Conservation (phyloP, 2,329 filamentous ascomycete species). For the Colletotrichum brevisporum region DNA sequence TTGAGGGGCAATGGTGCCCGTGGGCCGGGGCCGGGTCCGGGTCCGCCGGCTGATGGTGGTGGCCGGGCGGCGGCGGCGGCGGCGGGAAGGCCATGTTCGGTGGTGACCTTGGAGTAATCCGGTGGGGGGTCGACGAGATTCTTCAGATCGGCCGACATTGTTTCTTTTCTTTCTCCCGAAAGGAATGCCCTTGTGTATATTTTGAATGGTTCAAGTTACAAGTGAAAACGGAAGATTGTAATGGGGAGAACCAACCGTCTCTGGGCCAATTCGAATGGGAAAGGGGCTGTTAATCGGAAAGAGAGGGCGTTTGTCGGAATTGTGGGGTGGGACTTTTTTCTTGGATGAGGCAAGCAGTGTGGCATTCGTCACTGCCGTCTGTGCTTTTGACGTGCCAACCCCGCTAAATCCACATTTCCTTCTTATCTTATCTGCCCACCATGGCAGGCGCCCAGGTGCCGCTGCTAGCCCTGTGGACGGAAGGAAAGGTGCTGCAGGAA, state of each 20-base stretch:
- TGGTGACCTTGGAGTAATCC: slow-evolving; percentile 59
- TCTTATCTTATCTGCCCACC: slow-evolving; percentile 32
- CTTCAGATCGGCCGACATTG: slow-evolving; percentile 29
- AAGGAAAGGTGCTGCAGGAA: slow-evolving; percentile 40
- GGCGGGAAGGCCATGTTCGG: slow-evolving; percentile 50
- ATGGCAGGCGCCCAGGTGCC: slow-evolving; percentile 14
- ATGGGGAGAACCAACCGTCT: slow-evolving; percentile 8
- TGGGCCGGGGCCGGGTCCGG: slow-evolving; percentile 51
- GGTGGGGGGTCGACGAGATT: slow-evolving; percentile 57
- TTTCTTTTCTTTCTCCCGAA: background rate
- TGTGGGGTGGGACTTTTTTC: slow-evolving; percentile 33
- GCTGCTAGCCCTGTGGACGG: slow-evolving; percentile 33
- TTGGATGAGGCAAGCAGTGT: slow-evolving; percentile 10
- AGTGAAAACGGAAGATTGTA: background rate
- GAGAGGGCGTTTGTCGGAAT: slow-evolving; percentile 27
- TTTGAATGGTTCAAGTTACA: background rate
- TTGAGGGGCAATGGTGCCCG: slow-evolving; percentile 77
- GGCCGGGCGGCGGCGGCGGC: slow-evolving; percentile 41
- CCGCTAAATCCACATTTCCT: slow-evolving; percentile 36
- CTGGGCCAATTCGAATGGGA: slow-evolving; percentile 2
- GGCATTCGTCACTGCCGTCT: slow-evolving; percentile 11
- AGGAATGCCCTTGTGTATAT: background rate
- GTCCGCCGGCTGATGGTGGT: slow-evolving; percentile 39
- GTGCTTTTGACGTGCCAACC: slow-evolving; percentile 28
- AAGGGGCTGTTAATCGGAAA: slow-evolving; percentile 18